phyloP scores from a whole-genome alignment of 2,329 filamentous ascomycete species.

The Diaporthe sp. region DNA sequence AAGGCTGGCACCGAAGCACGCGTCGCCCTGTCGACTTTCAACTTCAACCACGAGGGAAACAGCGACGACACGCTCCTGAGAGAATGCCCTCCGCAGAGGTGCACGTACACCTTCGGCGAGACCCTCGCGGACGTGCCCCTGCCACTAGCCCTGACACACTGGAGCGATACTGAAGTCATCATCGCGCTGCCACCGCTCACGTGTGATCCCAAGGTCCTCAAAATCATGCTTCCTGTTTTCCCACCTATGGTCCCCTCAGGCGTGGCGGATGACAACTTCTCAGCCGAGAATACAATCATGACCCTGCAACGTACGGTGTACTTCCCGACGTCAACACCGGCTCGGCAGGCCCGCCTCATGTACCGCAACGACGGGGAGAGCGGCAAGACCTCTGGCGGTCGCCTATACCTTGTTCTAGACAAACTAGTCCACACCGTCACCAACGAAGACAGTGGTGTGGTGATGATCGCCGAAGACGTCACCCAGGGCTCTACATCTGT shows the following conservation, averaged over 20 bases:
- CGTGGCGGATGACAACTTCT: fast-evolving
- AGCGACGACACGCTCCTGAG: not conserved
- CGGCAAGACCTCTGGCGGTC: not conserved
- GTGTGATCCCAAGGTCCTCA: constrained; percentile 19
- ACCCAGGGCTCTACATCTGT: too few relatives aligned
- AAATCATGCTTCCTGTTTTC: constrained; percentile 3
- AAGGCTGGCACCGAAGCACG: not conserved
- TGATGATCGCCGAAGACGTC: not conserved
- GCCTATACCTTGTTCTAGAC: not conserved
- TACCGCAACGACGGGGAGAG: not conserved
- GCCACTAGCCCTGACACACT: constrained; percentile 16
- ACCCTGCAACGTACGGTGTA: not conserved
- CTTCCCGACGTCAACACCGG: not conserved
- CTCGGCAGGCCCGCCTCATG: not conserved
- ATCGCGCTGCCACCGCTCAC: constrained; percentile 22
- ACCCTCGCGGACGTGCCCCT: not conserved
- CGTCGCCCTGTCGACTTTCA: not conserved
- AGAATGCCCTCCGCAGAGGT: not conserved
- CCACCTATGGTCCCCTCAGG: not conserved
- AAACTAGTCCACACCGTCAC: not conserved
- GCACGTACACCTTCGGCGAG: constrained; percentile 15
- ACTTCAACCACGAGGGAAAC: not conserved
- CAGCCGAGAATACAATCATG: not conserved
- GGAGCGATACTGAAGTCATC: constrained; percentile 14
- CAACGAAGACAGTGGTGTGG: too few relatives aligned